Percentiles rank a stretch among this genome's conserved stretches.
phyloP scores from a whole-genome alignment of 2,329 filamentous ascomycete species.

The Volutella citrinella region DNA sequence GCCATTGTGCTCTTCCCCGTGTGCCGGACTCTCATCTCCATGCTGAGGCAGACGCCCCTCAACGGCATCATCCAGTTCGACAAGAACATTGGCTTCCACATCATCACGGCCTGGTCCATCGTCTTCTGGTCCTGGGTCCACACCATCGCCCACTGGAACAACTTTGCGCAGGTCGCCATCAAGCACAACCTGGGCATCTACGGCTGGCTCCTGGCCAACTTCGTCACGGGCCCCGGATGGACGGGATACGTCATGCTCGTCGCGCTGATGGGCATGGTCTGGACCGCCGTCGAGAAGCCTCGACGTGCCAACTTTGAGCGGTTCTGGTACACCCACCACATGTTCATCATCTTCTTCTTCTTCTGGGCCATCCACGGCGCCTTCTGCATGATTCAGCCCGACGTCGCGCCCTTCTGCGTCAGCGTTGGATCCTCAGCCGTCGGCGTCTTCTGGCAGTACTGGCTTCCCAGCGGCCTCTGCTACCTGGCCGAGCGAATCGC shows the following conservation, averaged over 20 bases:
- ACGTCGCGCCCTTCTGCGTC: constrained; percentile 74
- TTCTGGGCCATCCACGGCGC: constrained; percentile 90
- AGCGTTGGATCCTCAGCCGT: constrained; percentile 62
- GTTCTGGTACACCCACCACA: constrained; percentile 88
- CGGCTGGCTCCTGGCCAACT: constrained; percentile 74
- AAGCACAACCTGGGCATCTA: constrained; percentile 75
- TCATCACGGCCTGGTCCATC: constrained; percentile 80
- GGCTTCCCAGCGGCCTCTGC: constrained; percentile 78
- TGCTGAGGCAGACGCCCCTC: constrained; percentile 74
- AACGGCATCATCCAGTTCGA: constrained; percentile 87
- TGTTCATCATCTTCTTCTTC: constrained; percentile 84
- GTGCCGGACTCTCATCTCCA: constrained; percentile 79
- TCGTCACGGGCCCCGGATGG: constrained; percentile 79
- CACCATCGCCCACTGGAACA: constrained; percentile 84
- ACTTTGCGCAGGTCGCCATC: constrained; percentile 72
- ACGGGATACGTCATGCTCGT: constrained; percentile 82
- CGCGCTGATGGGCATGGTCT: constrained; percentile 72
- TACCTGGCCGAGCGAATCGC: constrained; percentile 79
- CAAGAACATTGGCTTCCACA: constrained; percentile 88
- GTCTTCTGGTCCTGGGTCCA: constrained; percentile 87
- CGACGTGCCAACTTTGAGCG: constrained; percentile 81
- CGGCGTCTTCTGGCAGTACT: constrained; percentile 87
- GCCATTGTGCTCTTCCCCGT: constrained; percentile 78
- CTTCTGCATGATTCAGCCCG: constrained; percentile 88
- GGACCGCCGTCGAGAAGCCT: constrained; percentile 74